These are phyloP conservation scores for Aphanocladium album DNA, from an alignment of 2,329 filamentous ascomycete species.

Conservation along the genomic window DNA sequence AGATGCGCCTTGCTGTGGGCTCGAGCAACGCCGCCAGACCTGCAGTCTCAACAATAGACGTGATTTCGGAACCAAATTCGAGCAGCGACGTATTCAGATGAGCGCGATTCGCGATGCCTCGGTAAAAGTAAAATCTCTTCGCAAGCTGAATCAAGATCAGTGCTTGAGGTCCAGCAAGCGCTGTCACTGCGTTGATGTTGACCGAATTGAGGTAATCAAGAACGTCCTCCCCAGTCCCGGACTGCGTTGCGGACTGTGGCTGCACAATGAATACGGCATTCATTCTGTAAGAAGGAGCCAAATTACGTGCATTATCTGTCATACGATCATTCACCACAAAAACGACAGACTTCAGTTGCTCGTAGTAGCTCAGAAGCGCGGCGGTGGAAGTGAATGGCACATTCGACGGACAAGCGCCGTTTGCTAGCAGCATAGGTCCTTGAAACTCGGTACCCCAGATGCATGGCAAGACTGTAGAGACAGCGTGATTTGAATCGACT, in stretches of 20 bases:
- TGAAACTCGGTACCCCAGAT: conserved; percentile 17
- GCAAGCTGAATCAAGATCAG: conserved; percentile 14
- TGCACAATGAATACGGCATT: conserved; percentile 16
- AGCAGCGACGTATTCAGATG: conserved; percentile 13
- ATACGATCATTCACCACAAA: conserved; percentile 16
- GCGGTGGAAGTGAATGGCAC: conserved; percentile 5
- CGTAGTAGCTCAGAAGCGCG: conserved; percentile 13
- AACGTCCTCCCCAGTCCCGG: conserved; percentile 9
- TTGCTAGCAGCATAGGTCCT: conserved; percentile 17
- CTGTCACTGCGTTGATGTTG: conserved; percentile 19
- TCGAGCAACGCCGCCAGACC: conserved; percentile 11
- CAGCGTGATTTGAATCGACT: background rate
- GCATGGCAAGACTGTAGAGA: conserved; percentile 16
- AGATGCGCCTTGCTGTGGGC: conserved; percentile 4
- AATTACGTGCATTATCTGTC: conserved; percentile 17
- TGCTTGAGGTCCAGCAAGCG: conserved; percentile 17
- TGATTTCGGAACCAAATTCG: conserved; percentile 14
- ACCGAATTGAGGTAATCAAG: conserved; percentile 13
- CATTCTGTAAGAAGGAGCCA: conserved; percentile 12
- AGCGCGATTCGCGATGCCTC: conserved; percentile 13
- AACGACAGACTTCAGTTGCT: conserved; percentile 7
- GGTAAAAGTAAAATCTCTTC: conserved; percentile 16
- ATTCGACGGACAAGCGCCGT: conserved; percentile 14
- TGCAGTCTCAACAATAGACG: conserved; percentile 9
- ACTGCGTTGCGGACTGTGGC: conserved; percentile 1